phyloP scores from a whole-genome alignment of 352 stramenopile genomes.

The Globisporangium polare region DNA sequence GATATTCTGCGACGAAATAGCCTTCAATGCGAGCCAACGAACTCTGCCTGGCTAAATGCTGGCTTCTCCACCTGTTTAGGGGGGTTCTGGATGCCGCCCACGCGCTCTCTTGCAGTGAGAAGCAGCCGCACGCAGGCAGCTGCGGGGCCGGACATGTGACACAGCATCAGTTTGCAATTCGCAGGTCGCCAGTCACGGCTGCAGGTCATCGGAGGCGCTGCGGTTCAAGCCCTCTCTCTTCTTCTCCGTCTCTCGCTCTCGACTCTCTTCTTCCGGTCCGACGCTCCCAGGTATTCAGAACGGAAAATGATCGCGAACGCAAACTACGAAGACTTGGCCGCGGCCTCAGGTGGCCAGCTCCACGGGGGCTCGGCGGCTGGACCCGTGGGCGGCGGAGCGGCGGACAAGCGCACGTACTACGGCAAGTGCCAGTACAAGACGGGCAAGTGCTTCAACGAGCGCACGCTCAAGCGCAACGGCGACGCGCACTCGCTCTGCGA shows the following conservation, averaged over 20 bases:
- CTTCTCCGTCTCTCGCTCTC: background rate
- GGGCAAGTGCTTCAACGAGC: conserved; percentile 86
- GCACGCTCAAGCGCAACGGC: conserved; percentile 81
- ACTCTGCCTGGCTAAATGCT: background rate
- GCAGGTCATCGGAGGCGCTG: conserved; percentile 7
- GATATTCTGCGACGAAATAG: conserved; percentile 1
- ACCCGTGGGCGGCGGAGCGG: background rate
- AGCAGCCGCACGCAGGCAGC: conserved; percentile 27
- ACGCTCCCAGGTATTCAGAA: conserved; percentile 20
- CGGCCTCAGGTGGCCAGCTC: background rate
- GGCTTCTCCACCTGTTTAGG: conserved; percentile 8
- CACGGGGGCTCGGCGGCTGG: conserved; percentile 3
- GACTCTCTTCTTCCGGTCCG: conserved; percentile 12
- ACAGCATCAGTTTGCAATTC: conserved; percentile 60
- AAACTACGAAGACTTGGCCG: conserved; percentile 18
- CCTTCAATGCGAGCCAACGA: background rate
- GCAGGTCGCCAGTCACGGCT: conserved; percentile 15
- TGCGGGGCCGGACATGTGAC: conserved; percentile 24
- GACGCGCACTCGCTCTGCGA: conserved; percentile 80
- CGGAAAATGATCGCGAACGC: conserved; percentile 27
- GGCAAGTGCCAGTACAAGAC: conserved; percentile 89
- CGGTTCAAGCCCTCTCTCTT: conserved; percentile 2
- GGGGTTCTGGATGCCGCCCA: conserved; percentile 4
- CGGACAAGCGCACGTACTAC: conserved; percentile 35
- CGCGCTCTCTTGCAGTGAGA: conserved; percentile 7